These are phyloP conservation scores for Termitomyces sp. DNA, from an alignment of 768 basidiomycete genomes.

Conservation along the genomic window DNA sequence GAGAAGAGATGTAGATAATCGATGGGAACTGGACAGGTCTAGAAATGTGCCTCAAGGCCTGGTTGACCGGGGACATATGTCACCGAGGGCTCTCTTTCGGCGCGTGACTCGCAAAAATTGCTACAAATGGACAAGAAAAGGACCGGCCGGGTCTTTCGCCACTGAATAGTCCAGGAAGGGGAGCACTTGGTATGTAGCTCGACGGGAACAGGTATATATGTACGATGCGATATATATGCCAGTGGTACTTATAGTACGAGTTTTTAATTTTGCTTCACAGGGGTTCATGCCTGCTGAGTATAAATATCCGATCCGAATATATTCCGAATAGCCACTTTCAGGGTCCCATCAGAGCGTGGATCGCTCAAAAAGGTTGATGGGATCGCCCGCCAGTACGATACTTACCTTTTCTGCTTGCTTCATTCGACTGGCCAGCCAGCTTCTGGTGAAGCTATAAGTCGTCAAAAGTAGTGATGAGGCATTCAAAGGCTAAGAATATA, in stretches of 20 bases:
- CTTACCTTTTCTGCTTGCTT: no score
- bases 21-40: slow-evolving; percentile 8
- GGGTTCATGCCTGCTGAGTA: not conserved
- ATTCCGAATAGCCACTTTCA: not conserved
- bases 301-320: not conserved
- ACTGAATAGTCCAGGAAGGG: not conserved
- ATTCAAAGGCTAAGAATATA: not conserved
- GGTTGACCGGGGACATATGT: slow-evolving; percentile 1
- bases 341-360: not conserved
- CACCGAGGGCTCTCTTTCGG: not conserved
- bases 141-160: not conserved
- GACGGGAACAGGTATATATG: not conserved
- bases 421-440: no score
- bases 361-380: not conserved
- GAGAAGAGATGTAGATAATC: not conserved
- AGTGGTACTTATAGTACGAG: not conserved
- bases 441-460: no score
- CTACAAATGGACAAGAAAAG: not conserved
- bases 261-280: not conserved
- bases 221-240: slow-evolving; percentile 9
- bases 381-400: not conserved
- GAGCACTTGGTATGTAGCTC: not conserved
- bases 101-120: not conserved
- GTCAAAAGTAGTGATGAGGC: not conserved
- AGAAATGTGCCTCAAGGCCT: not conserved